Conservation (phyloP, 75 land plant species). For the Picea glauca region DNA sequence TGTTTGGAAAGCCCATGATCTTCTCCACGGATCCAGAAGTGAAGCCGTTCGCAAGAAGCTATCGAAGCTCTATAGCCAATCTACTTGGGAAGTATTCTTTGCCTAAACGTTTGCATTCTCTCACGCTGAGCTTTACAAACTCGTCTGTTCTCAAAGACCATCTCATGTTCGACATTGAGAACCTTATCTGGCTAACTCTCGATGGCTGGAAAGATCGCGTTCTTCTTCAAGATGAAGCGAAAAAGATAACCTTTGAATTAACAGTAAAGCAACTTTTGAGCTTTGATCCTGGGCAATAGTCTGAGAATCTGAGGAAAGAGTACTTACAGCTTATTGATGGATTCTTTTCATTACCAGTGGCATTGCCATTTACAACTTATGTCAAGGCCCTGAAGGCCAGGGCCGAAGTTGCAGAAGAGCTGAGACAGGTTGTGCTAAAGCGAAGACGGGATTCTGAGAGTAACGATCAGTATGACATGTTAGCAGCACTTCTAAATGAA, state of each 20-base stretch:
- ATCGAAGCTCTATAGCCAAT: slow-evolving; percentile 61
- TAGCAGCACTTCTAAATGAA: no score
- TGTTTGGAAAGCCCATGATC: slow-evolving; percentile 64
- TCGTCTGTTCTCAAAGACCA: slow-evolving; percentile 26
- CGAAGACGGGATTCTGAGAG: slow-evolving; percentile 16
- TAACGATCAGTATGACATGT: background rate
- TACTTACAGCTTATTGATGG: no score
- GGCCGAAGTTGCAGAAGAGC: slow-evolving; percentile 47
- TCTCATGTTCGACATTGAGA: slow-evolving; percentile 42
- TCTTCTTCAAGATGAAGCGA: slow-evolving; percentile 65
- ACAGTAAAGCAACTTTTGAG: slow-evolving; percentile 63
- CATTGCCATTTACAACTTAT: slow-evolving; percentile 66
- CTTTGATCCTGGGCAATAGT: slow-evolving; percentile 39
- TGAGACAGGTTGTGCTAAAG: slow-evolving; percentile 24
- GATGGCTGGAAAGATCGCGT: slow-evolving; percentile 3
- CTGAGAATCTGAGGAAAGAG: no score
- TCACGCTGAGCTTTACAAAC: slow-evolving; percentile 60
- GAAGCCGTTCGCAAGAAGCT: slow-evolving; percentile 63
- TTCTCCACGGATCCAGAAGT: no score
- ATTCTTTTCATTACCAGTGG: slow-evolving; percentile 60
- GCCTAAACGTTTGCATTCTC: slow-evolving; percentile 67
- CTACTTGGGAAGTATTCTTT: no score
- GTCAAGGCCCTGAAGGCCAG: slow-evolving; percentile 66
- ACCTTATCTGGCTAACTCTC: slow-evolving; percentile 33
- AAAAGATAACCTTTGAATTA: slow-evolving; percentile 31